Evolutionary conservation across 257 asterid genomes (phyloP).

Genomic region (Misopates orontium): DNA sequence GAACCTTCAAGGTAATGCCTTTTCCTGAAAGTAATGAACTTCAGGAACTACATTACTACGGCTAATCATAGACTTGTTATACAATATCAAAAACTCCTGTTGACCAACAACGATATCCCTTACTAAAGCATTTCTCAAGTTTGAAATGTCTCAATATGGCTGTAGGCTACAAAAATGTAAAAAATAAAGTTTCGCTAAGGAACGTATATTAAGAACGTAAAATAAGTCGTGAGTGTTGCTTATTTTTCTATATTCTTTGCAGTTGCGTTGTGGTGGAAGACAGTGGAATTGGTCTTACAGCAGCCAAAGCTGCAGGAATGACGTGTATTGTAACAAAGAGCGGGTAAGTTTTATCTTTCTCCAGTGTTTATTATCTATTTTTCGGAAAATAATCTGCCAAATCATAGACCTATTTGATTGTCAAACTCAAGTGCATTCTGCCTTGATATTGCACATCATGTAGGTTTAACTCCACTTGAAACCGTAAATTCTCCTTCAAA

Average conservation of each 20-base stretch:
- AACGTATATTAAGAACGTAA: background rate
- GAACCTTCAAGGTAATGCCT: conserved; percentile 80
- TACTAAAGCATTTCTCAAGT: too few species aligned
- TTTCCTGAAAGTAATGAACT: background rate
- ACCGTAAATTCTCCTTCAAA: too few species aligned
- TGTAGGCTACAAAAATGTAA: background rate
- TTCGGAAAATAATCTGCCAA: background rate
- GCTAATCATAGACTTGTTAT: background rate
- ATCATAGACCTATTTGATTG: background rate
- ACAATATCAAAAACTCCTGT: background rate
- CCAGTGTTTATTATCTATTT: background rate
- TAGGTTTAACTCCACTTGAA: too few species aligned
- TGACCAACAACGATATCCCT: background rate
- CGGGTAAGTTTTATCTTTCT: conserved; percentile 53
- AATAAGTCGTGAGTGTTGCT: background rate
- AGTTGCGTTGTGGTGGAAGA: conserved; percentile 97
- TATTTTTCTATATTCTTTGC: conserved; percentile 16
- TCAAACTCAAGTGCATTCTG: too few species aligned
- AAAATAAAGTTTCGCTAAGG: background rate
- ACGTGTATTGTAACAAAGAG: conserved; percentile 89
- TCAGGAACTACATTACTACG: too few species aligned
- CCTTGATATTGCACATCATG: too few species aligned
- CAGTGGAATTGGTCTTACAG: conserved; percentile 94
- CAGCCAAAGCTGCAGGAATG: conserved; percentile 98
- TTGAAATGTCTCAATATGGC: background rate